Evolutionary conservation across 495 filamentous ascomycete species (phyloP).

Genomic region (Aspergillus avenaceus): DNA sequence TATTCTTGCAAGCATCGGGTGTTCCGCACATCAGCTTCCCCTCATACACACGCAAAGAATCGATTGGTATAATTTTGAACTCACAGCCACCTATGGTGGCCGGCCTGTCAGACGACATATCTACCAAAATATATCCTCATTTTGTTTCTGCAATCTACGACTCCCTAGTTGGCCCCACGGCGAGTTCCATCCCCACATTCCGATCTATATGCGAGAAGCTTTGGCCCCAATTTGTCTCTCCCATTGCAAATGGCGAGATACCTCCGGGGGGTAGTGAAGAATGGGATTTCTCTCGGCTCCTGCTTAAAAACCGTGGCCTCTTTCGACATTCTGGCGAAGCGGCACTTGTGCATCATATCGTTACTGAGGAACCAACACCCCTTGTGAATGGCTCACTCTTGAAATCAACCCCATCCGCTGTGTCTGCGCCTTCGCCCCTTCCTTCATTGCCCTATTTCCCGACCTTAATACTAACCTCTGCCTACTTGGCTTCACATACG

Average conservation of each 20-base stretch:
- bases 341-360: conserved; percentile 65
- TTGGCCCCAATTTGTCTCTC: conserved; percentile 72
- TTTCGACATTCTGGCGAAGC: conserved; percentile 78
- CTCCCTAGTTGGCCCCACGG: conserved; percentile 39
- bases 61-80: conserved; percentile 64
- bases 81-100: conserved; percentile 33
- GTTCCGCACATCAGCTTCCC: conserved; percentile 81
- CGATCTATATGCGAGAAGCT: conserved; percentile 54
- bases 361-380: conserved; percentile 35
- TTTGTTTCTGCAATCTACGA: conserved; percentile 42
- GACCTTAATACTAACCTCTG: conserved; percentile 74
- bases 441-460: conserved; percentile 70
- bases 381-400: conserved; percentile 11
- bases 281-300: conserved; percentile 76
- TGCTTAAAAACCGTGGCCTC: conserved; percentile 66
- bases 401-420: conserved; percentile 24
- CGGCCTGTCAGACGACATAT: conserved; percentile 25
- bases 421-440: conserved; percentile 32
- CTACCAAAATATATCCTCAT: conserved; percentile 33
- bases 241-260: conserved; percentile 31
- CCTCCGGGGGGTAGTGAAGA: conserved; percentile 44
- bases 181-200: conserved; percentile 41
- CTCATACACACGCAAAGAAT: conserved; percentile 75
- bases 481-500: conserved; percentile 91
- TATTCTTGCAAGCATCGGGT: conserved; percentile 66